Evolutionary conservation across 2,329 filamentous ascomycete species (phyloP), one percentile per base, ranked within the genome.

Genomic region (Penicillium griseofulvum): DNA sequence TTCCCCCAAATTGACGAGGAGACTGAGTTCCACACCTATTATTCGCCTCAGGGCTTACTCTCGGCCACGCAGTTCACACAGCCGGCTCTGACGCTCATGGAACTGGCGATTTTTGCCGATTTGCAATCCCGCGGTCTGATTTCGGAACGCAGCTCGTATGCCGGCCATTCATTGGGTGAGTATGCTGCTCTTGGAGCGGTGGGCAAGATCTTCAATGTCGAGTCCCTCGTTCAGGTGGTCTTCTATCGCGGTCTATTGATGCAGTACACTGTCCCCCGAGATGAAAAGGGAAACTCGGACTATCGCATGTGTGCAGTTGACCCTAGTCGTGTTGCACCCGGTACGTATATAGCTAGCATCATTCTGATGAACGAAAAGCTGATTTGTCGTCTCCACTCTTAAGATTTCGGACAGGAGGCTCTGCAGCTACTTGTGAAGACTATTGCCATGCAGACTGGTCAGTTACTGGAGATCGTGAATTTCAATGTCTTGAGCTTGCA

Each of bases 391-490:
- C 26, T 28, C 26, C 26, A 28, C 26, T 37, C 34, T 37, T 17
- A 37, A 37, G n/a, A n/a, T 17, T 17, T 37, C n/a, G 34, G 34
- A 17, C 34, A 37, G 34, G 97, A 92, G 26, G 26, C 26, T 28
- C 26, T 28, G 26, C 26, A 28, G 26, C 26, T 28, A 28, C 26
- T 28, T 28, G 26, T 28, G 26, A 28, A 28, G 26, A 8, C 26
- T 28, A 28, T 28, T 28, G 26, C 26, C 26, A 28, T 8, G 26
- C 26, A 28, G 26, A 28, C 26, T 28, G 26, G 26, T 28, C 26
- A 91, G 91, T 81, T 97, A 38, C 78, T 97, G 58, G 93, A 97
- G 77, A 97, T 97, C 81, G 93, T 97, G 82, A 97, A 97, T 81
- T 93, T 92, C 73, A 87, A 87, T 71, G 81, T 87, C 53, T 80